Conservation (phyloP, 2,329 filamentous ascomycete genomes). For the Incumbomyces lentus region DNA sequence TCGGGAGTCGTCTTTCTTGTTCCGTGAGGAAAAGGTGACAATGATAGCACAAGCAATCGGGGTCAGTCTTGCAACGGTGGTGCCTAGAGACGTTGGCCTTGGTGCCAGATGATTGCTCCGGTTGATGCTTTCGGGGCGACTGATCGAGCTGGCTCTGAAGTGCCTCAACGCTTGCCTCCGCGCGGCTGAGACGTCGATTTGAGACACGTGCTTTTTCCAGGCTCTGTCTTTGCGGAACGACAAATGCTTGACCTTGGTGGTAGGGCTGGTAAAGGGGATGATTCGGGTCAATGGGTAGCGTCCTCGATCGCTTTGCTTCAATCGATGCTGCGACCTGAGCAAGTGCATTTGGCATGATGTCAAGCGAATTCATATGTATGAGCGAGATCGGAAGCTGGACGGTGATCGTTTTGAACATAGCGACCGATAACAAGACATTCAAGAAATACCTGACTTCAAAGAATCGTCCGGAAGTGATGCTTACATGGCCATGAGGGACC, state of each 20-base stretch:
- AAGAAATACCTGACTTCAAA: constrained; percentile 48
- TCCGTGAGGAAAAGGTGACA: constrained; percentile 12
- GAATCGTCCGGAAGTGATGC: constrained; percentile 36
- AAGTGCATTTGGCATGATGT: constrained; percentile 41
- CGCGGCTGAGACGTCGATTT: not conserved
- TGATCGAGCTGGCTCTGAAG: constrained; percentile 14
- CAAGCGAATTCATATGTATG: constrained; percentile 48
- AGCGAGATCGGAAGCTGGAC: constrained; percentile 47
- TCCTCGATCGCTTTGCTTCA: constrained; percentile 37
- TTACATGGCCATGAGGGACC: constrained; percentile 11
- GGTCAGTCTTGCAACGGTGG: constrained; percentile 14
- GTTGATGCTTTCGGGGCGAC: constrained; percentile 13
- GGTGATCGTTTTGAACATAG: constrained; percentile 39
- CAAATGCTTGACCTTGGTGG: constrained; percentile 42
- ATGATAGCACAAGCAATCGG: constrained; percentile 16
- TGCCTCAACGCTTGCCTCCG: constrained; percentile 5
- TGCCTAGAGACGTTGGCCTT: constrained; percentile 11
- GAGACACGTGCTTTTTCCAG: constrained; percentile 29
- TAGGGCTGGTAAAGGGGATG: constrained; percentile 15
- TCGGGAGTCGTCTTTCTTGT: constrained; percentile 2
- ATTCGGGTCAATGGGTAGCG: constrained; percentile 19
- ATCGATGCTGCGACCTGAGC: constrained; percentile 47
- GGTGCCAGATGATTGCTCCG: constrained; percentile 3
- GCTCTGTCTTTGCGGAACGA: constrained; percentile 42
- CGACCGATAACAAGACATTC: constrained; percentile 38